These are phyloP conservation scores for Conticribra weissflogii DNA, from an alignment of 108 stramenopile species.

Conservation along the genomic window DNA sequence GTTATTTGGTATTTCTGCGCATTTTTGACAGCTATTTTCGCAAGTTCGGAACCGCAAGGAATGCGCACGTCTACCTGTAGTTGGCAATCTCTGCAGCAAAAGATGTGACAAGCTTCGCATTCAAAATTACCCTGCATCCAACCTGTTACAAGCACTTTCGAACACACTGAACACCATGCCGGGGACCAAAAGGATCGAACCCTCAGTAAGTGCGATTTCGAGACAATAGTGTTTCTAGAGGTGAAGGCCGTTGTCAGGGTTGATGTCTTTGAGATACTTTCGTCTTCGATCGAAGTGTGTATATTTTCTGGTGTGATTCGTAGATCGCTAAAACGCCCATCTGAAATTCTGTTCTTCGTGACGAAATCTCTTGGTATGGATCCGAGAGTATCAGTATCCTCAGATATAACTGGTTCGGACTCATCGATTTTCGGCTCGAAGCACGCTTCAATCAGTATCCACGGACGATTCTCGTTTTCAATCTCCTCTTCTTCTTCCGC, in stretches of 20 bases:
- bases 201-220: constrained; percentile 70
- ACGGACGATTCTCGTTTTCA: constrained; percentile 25
- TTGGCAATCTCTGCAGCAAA: constrained; percentile 81
- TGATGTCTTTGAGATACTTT: constrained; percentile 43
- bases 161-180: constrained; percentile 62
- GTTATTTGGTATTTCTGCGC: constrained; percentile 63
- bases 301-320: constrained; percentile 19
- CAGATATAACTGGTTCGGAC: constrained; percentile 27
- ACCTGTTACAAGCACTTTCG: constrained; percentile 50
- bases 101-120: constrained; percentile 78
- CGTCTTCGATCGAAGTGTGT: constrained; percentile 40
- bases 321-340: not conserved
- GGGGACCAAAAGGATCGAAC: constrained; percentile 64
- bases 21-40: constrained; percentile 54
- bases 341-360: constrained; percentile 20
- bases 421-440: constrained; percentile 47
- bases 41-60: constrained; percentile 73
- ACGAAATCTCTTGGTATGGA: constrained; percentile 46
- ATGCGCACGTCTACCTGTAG: constrained; percentile 75
- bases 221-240: constrained; percentile 21
- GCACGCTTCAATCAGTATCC: constrained; percentile 49
- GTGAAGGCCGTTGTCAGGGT: constrained; percentile 38
- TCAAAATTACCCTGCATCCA: constrained; percentile 58
- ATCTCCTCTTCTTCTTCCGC: constrained; percentile 11
- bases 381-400: constrained; percentile 47